Conservation (phyloP, 2,329 filamentous ascomycete genomes). For the Apiospora marii region DNA sequence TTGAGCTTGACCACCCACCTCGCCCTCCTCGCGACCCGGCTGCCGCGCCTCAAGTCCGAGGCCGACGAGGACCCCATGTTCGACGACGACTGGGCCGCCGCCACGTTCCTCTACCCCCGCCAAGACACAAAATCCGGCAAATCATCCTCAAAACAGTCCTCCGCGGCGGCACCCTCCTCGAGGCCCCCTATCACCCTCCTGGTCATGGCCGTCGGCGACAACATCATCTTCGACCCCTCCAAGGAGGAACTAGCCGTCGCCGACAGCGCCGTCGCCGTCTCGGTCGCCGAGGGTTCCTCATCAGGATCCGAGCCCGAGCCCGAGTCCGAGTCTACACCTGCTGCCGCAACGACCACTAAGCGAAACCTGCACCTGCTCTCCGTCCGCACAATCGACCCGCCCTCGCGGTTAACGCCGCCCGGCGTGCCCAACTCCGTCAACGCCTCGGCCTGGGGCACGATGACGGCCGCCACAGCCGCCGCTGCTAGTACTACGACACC, state of each 20-base stretch:
- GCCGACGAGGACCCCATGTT: slow-evolving; percentile 96
- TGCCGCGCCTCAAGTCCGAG: slow-evolving; percentile 87
- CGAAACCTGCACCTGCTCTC: slow-evolving; percentile 68
- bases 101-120: slow-evolving; percentile 76
- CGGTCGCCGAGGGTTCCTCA: slow-evolving; percentile 62
- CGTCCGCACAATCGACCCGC: slow-evolving; percentile 77
- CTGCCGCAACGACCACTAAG: slow-evolving; percentile 28
- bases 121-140: slow-evolving; percentile 38
- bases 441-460: slow-evolving; percentile 54
- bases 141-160: slow-evolving; percentile 26
- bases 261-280: slow-evolving; percentile 86
- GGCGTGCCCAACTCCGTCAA: slow-evolving; percentile 73
- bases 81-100: slow-evolving; percentile 95
- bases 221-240: slow-evolving; percentile 92
- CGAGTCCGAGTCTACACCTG: background rate
- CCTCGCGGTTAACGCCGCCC: slow-evolving; percentile 75
- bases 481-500: background rate
- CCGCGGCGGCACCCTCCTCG: slow-evolving; percentile 28
- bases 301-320: background rate
- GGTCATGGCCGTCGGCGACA: slow-evolving; percentile 84
- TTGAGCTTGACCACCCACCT: slow-evolving; percentile 94
- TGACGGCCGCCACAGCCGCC: background rate
- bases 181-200: slow-evolving; percentile 89
- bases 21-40: slow-evolving; percentile 84
- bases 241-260: slow-evolving; percentile 93